Evolutionary conservation across 139 green algal genomes (phyloP).

Genomic region (Chlorella sp.): DNA sequence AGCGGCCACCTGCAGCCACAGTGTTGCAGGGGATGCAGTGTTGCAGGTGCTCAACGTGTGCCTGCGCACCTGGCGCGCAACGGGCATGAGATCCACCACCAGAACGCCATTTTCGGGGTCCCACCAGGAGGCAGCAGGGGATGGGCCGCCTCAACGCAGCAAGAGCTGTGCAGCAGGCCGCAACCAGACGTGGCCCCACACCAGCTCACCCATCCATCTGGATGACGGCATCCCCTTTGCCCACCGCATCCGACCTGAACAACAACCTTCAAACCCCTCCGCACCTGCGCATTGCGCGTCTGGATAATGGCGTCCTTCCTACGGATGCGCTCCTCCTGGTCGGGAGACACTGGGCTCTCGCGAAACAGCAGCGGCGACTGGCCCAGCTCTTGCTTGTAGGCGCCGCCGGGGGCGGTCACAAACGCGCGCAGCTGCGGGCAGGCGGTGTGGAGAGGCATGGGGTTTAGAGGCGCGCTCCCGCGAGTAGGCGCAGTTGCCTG

Average conservation of each 20-base stretch:
- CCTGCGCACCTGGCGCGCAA: not conserved
- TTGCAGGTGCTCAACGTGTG: not conserved
- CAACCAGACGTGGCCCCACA: too few relatives aligned
- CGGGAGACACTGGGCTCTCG: constrained; percentile 40
- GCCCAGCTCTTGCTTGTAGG: constrained; percentile 52
- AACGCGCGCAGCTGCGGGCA: constrained; percentile 55
- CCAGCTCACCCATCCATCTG: too few relatives aligned
- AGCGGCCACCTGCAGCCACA: constrained; percentile 29
- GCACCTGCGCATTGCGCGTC: constrained; percentile 55
- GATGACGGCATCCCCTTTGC: too few relatives aligned
- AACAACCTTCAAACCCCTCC: not conserved
- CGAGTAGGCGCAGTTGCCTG: too few relatives aligned
- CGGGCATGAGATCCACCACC: too few relatives aligned
- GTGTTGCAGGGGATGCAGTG: too few relatives aligned
- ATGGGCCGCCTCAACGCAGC: not conserved
- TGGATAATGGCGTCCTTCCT: constrained; percentile 68
- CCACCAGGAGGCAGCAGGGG: not conserved
- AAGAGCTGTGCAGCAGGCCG: not conserved
- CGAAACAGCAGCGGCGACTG: constrained; percentile 61
- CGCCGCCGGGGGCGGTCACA: constrained; percentile 20
- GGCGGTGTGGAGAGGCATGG: too few relatives aligned
- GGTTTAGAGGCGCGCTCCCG: too few relatives aligned
- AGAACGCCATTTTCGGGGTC: not conserved
- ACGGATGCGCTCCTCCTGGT: constrained; percentile 43
- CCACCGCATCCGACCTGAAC: not conserved